Base-by-base conservation (phyloP, 441 rosid species). In the Biscutella laevigata region DNA sequence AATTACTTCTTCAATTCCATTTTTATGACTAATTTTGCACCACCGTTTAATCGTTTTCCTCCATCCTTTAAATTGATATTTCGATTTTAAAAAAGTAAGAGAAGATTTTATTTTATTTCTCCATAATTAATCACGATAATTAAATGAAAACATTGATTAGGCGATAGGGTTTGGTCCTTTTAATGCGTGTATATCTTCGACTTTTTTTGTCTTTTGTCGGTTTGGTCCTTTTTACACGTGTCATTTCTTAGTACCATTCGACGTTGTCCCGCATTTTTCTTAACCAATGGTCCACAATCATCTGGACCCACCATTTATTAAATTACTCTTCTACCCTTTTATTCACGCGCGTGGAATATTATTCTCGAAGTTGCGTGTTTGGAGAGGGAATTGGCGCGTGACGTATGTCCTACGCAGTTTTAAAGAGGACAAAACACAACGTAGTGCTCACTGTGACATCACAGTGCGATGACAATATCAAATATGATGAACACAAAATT, bases 161-260 rank as follows among this genome's bases (percentile, higher is more conserved):
- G 58, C 53, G 52, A 48, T 49, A 27, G 62, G 58, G 45, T 64
- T 56, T 64, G 63, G 59, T 35, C 53, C 37, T n/a, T 49, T 50
- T n/a, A 51, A 43, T 65, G 54, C 50, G 69, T 34, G 53, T 64
- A 48, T 57, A 50, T 51, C 69, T 57, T 63, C 70, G 59, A 65
- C 59, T 48, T 48, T 50, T 57, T 62, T 58, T 65, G 70, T 58
- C 59, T n/a, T 50, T 43, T 58, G 70, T 65, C 64, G 70, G 64
- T 51, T 51, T 57, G 64, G 35, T 65, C 28, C 51, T 9, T 33
- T 28, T 4, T 39, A 57, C 69, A 51, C 70, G 70, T 57, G 59
- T 58, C 70, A 1, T 21, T 51, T 42, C 43, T 36, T 44, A 38
- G 49, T 37, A 65, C 69, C 64, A 58, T 37, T 50, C 43, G 55